Base-by-base conservation (phyloP, 2,329 filamentous ascomycete species). In the Pezicula neosporulosa region DNA sequence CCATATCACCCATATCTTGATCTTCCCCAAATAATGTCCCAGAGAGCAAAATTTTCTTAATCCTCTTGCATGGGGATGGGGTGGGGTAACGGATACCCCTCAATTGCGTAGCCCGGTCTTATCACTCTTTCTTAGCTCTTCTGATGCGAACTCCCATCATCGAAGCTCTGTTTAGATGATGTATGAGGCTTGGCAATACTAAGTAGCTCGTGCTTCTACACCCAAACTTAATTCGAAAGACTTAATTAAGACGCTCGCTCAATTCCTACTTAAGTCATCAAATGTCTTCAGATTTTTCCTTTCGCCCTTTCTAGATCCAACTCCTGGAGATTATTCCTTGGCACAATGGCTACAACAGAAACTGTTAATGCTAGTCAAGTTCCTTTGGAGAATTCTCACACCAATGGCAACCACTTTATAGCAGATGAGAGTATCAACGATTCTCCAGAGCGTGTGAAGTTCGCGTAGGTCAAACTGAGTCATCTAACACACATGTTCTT, bases 401-500 rank as follows among this genome's bases (percentile, higher is more conserved):
- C 48, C 33, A 59, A 59, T 48, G 57, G 55, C 16, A n/a, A 49
- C n/a, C 52, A 56, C 21, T 63, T 56, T 41, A 55, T 51, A 28
- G 60, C 60, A 19, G 47, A 57, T 49, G 62, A 67, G 60, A 61
- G 72, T 48, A 66, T 76, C 42, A 77, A 76, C 49, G 60, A 68
- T 47, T 68, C 73, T 46, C 69, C 72, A 1, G 65, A 71, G 30
- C 68, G 73, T 3, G 61, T 77, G 44, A 70, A 74, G 36, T 76
- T 77, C 58, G 74, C 74, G 47, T 67, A 50, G 6, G 24, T 6
- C 24, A 24, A 24, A 24, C 24, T 53, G 63, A n/a, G n/a, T n/a
- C 42, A 30, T 27, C 21, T 7, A 3, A n/a, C 15, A 19, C 9
- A 28, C 19, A 46, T 16, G 30, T 48, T n/a, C 18, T 16, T 36